Evolutionary conservation across 805 yeast species (phyloP), one percentile per base, ranked within the genome.

Genomic region (Suhomyces canberraensis): DNA sequence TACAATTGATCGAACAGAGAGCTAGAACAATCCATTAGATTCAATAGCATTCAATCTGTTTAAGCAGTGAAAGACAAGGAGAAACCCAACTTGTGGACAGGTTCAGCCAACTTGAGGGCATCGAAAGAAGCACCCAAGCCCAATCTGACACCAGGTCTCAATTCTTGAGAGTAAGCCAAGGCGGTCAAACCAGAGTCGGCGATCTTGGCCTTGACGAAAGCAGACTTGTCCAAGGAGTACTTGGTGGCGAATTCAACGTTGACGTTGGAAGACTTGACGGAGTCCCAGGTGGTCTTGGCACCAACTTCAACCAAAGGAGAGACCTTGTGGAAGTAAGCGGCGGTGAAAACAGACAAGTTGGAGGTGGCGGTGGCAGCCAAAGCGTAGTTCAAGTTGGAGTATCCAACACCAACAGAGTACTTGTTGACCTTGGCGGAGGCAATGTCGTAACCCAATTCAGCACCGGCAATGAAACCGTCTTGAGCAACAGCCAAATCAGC

Each of bases 121-220:
- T 93, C 96, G 71, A 93, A 82, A 47, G 95, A 88, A 56, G 95
- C 85, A 78, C 98, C 98, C 50, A 93, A 78, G 67, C 98, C 98
- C 57, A 93, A 75, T 61, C 86, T 87, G 56, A 93, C 96, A 69
- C 97, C 97, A 45, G 95, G 95, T 76, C 91, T 86, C 68, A 93
- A 78, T 56, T 78, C 82, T 76, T 91, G 98, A 62, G 91, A 84
- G 83, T 90, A 93, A 47, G 96, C 77, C 58, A 93, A 73, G 50
- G 96, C 89, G 52, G 96, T 84, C 56, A 89, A 73, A 73, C 98
- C 98, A 50, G 91, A 81, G 73, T 91, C 96, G 60, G 95, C 90
- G 56, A 93, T 79, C 80, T 90, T 91, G 55, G 95, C 97, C 82
- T 93, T 93, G 66, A 93, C 84, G 62, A 86, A 90, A 48, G 96